Evolutionary conservation across 2,329 filamentous ascomycete species (phyloP), one percentile per base, ranked within the genome.

Genomic region (Chaetomium strumarium): DNA sequence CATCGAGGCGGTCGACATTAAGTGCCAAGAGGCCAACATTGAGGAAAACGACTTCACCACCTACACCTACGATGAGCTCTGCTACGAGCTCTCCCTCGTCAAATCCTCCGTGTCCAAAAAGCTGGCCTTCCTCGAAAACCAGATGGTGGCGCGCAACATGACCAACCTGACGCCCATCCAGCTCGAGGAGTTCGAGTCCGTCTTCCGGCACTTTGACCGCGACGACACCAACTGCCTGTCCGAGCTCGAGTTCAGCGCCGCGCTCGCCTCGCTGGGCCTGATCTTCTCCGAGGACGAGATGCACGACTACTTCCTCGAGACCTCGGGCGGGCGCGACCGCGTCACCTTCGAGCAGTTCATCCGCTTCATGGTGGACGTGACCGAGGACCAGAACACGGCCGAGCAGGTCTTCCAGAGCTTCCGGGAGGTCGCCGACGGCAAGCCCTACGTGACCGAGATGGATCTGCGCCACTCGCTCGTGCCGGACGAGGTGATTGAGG

Each of bases 11-110:
- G 80, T 97, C 44, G 91, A 96, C 65, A 82, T 83, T 58, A 90
- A 96, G 71, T 99, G 93, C 67, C 81, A 85, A 55, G 92, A 97
- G 73, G 93, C 93, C 57, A 97, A 99, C 68, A 96, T 99, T 58
- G 93, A 99, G 70, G 93, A 99, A 66, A 99, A 99, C 70, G 93
- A 99, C 73, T 97, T 93, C 69, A 99, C 93, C n/a, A 97, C 92
- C 9, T 97, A 97, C 72, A 96, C 92, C 10, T 93, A 97, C 68
- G 93, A 99, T 66, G 93, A 99, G 71, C 79, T 99, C 39, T 84
- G 84, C 55, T 99, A 99, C 72, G 93, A 99, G 71, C 79, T 97
- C 53, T 85, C 89, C 14, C 79, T 99, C 30, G 93, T 97, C 52
- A 91, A 90, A 67, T 86, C 88, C 30, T 93, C 88, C 11, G 92